phyloP scores from a whole-genome alignment of 306 rosid species.

The Mucuna pruriens region DNA sequence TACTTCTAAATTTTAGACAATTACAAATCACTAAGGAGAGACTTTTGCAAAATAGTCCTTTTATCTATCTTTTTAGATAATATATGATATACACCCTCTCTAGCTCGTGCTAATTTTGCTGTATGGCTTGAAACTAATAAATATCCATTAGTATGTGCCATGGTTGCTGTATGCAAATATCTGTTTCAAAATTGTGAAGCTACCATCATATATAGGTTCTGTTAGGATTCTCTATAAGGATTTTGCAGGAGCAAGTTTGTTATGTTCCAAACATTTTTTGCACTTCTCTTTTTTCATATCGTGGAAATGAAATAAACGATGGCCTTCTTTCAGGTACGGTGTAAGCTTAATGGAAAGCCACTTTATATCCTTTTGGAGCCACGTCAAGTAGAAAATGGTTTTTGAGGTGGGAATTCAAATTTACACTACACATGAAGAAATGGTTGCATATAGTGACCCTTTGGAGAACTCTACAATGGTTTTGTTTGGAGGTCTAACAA shows the following conservation, averaged over 20 bases:
- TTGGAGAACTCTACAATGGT: neutral
- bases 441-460: neutral
- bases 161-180: neutral
- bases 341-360: slow-evolving; percentile 75
- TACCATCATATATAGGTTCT: neutral
- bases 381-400: slow-evolving; percentile 52
- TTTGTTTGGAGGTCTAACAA: neutral
- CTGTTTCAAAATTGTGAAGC: neutral
- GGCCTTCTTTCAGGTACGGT: slow-evolving; percentile 57
- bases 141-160: neutral
- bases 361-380: slow-evolving; percentile 82
- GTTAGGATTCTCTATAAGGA: neutral
- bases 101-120: neutral
- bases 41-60: no score
- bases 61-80: no score
- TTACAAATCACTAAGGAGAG: neutral
- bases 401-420: slow-evolving; percentile 38
- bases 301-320: slow-evolving; percentile 26
- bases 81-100: neutral
- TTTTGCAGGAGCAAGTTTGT: neutral
- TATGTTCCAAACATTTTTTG: neutral
- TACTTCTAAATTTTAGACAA: neutral
- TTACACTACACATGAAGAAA: neutral
- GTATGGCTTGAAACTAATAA: neutral
- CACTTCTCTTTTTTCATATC: neutral